Percentiles rank a stretch among this genome's conserved stretches.
These are phyloP conservation scores for Colletotrichum sp. DNA, from an alignment of 2,329 filamentous ascomycete species.

Conservation along the genomic window DNA sequence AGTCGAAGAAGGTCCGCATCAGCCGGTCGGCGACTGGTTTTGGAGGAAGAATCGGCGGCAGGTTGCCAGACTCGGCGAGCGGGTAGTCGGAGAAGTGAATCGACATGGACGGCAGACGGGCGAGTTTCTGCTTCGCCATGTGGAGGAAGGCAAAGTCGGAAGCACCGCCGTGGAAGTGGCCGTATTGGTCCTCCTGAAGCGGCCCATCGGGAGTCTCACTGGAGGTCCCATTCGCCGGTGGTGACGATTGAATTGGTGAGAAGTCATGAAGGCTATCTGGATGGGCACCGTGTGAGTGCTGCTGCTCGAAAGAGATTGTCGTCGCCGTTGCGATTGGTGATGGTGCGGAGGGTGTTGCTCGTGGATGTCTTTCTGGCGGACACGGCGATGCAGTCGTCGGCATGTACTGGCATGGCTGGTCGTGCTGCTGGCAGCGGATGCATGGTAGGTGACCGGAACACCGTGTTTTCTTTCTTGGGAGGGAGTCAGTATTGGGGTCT, in stretches of 20 bases:
- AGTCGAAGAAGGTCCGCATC: background rate
- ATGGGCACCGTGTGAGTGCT: background rate
- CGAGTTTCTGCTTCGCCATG: background rate
- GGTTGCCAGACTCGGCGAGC: background rate
- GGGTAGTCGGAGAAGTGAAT: background rate
- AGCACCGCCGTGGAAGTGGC: background rate
- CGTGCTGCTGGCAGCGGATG: background rate
- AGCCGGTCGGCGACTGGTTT: background rate
- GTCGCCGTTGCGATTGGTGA: background rate
- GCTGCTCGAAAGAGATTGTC: background rate
- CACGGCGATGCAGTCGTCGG: background rate
- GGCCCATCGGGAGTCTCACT: background rate
- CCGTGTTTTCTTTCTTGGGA: background rate
- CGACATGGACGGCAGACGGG: background rate
- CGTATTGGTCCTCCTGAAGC: background rate
- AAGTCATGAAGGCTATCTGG: background rate
- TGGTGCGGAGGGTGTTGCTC: background rate
- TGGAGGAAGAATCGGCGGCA: background rate
- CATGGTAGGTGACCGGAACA: background rate
- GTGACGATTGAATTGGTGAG: background rate
- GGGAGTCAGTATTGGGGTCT: fast-evolving
- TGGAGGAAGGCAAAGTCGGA: background rate
- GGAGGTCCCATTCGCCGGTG: background rate
- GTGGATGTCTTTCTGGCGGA: background rate
- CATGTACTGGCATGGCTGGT: background rate